phyloP scores from a whole-genome alignment of 371 early-diverging fungal genomes.

The Mucor piriformis region DNA sequence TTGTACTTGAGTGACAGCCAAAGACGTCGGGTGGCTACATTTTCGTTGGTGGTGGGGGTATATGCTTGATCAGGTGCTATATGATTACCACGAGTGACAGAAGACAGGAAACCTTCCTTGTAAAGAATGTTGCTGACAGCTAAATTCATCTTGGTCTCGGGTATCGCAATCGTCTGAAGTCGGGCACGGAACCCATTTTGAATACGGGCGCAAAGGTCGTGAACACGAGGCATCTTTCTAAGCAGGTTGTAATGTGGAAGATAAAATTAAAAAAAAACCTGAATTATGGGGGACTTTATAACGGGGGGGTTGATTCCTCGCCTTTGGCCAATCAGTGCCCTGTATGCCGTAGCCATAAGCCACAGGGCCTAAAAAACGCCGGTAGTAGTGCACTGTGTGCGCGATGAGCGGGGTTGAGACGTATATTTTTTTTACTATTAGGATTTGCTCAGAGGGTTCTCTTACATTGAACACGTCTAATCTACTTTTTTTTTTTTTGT shows the following conservation, averaged over 20 bases:
- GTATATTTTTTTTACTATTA: slow-evolving; percentile 4
- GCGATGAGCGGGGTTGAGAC: neutral
- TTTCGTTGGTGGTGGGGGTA: slow-evolving; percentile 81
- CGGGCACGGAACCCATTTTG: slow-evolving; percentile 89
- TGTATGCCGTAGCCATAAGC: slow-evolving; percentile 19
- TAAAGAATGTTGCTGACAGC: slow-evolving; percentile 86
- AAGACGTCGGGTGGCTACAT: slow-evolving; percentile 84
- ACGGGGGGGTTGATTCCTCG: slow-evolving; percentile 4
- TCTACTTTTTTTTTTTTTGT: too few relatives aligned
- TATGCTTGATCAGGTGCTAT: slow-evolving; percentile 68
- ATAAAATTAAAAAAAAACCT: slow-evolving; percentile 3
- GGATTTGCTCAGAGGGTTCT: too few relatives aligned
- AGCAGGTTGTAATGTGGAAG: neutral
- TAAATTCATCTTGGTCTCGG: slow-evolving; percentile 88
- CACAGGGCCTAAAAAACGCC: slow-evolving; percentile 2
- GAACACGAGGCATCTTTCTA: slow-evolving; percentile 73
- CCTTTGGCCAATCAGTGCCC: slow-evolving; percentile 4
- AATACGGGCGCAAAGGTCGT: slow-evolving; percentile 91
- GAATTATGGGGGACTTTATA: too few relatives aligned
- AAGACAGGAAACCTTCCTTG: slow-evolving; percentile 88
- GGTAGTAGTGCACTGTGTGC: too few relatives aligned
- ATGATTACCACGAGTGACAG: slow-evolving; percentile 81
- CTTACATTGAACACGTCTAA: neutral
- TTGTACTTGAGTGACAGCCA: slow-evolving; percentile 95
- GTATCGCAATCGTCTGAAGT: slow-evolving; percentile 83